Base-by-base conservation (phyloP, 1,284 basidiomycete genomes). In the Ustilago hordei region DNA sequence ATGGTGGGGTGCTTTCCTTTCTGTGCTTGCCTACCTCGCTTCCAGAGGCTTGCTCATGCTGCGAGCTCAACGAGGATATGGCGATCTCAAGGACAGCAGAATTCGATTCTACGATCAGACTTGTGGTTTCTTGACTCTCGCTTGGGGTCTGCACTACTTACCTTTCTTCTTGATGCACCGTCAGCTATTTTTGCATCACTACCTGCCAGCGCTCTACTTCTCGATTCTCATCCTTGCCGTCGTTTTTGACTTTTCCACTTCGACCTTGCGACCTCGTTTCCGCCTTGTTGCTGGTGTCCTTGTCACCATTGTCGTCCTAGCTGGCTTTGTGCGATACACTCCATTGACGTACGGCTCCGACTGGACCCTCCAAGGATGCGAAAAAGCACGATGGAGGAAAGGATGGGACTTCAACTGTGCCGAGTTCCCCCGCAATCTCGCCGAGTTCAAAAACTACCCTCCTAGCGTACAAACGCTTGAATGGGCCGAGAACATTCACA, bases 131-230 rank as follows among this genome's bases (percentile, higher is more conserved):
- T 90, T 98, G 60, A 92, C 94, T 87, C 87, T 93, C n/a, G 95
- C 93, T 58, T 98, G 95, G 94, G 89, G 89, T n/a, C 84, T 98
- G 52, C 96, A 98, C 88, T 98, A 96, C 87, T 89, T 94, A 83
- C 96, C 96, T 11, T 99, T 99, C 90, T 98, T 91, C 90, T 88
- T 97, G 78, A 98, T 98, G 96, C 88, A 90, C 57, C 93, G 96
- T 31, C 96, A 99, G 85, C 91, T 98, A 53, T 98, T 98, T 90
- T 87, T 98, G 34, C 95, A 98, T 86, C 95, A 98, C 88, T 98
- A 98, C 86, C 92, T 98, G 86, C 95, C 95, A 0, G 94, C 96
- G 0, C 89, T 99, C 15, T 99, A 97, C 87, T 98, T 95, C 84
- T 91, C 94, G 23, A 91, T 98, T 78, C 90, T 99, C 9, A 88